Evolutionary conservation across 2,329 filamentous ascomycete species (phyloP).

Genomic region (Ophiocordyceps camponoti-floridani): DNA sequence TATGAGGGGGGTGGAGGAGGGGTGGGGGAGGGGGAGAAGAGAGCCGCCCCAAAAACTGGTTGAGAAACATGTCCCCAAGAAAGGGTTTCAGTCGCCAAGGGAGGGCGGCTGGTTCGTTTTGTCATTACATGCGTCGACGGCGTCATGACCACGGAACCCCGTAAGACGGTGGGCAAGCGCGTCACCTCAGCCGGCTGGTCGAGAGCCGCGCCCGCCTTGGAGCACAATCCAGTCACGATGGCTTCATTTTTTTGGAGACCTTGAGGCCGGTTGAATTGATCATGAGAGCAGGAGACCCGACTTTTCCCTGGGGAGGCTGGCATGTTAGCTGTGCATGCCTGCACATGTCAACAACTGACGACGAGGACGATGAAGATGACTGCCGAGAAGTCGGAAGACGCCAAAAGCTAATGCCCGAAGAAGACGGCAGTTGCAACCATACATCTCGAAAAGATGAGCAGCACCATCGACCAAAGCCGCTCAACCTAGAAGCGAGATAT

Average conservation of each 20-base stretch:
- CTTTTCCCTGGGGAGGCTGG: constrained; percentile 2
- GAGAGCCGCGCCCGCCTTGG: constrained; percentile 1
- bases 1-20: constrained; percentile 3
- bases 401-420: neutral
- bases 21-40: too few species aligned
- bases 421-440: neutral
- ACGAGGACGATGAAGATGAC: neutral
- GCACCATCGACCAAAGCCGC: neutral
- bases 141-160: constrained; percentile 1
- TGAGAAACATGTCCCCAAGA: constrained; percentile 2
- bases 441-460: neutral
- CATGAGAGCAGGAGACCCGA: neutral
- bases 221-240: constrained; percentile 5
- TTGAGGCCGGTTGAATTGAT: neutral
- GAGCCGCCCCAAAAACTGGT: neutral
- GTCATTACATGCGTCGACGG: constrained; percentile 5
- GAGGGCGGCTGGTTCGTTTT: constrained; percentile 6
- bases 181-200: neutral
- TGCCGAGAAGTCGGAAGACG: neutral
- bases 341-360: constrained; percentile 2
- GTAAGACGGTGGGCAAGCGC: constrained; percentile 1
- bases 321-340: constrained; percentile 5
- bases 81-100: constrained; percentile 11
- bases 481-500: neutral
- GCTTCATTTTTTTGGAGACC: constrained; percentile 3